Base-by-base conservation (phyloP, 1,284 basidiomycete species). In the Caloboletus inedulis region DNA sequence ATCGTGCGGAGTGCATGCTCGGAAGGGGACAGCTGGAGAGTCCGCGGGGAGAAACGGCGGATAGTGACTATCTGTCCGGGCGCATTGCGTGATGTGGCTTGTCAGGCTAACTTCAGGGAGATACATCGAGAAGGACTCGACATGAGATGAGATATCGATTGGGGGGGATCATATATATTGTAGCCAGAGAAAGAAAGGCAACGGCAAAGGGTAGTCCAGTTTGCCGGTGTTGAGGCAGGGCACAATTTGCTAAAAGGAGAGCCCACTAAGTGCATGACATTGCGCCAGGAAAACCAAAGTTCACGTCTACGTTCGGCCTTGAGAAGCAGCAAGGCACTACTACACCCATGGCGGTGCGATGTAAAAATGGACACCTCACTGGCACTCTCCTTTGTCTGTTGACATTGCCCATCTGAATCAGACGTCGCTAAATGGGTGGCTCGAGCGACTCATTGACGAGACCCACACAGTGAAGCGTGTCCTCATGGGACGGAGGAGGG, bases 111-210 rank as follows among this genome's bases (percentile, higher is more conserved):
- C 10, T 37, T 39, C 51, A 34, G 57, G 42, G 14, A 43, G 27
- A 56, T 56, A 14, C 55, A 69, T 69, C 36, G 40, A 29, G 49
- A 59, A 13, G 21, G 25, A 33, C 37, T 48, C 41, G 37, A 52
- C 57, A 35, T 35, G 7, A 30, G 10, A 44, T 33, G 43, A 48
- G 33, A 47, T 49, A 47, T 39, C 31, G 21, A 48, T 19, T 42
- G 46, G 16, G 49, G 30, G 23, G 39, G 23, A 37, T 53, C 59
- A 61, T 69, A 70, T 69, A 67, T 67, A 29, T 2, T 29, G 7
- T 9, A 71, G 49, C 49, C 12, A 45, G 48, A 51, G 34, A 33
- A 35, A 23, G 45, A 7, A 31, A 36, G 23, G 47, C 27, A 36
- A 57, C 64, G 68, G 64, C 44, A 62, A 65, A 49, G 40, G 45